phyloP scores from a whole-genome alignment of 768 basidiomycete species.

The Lanmaoa pseudosensibilis region DNA sequence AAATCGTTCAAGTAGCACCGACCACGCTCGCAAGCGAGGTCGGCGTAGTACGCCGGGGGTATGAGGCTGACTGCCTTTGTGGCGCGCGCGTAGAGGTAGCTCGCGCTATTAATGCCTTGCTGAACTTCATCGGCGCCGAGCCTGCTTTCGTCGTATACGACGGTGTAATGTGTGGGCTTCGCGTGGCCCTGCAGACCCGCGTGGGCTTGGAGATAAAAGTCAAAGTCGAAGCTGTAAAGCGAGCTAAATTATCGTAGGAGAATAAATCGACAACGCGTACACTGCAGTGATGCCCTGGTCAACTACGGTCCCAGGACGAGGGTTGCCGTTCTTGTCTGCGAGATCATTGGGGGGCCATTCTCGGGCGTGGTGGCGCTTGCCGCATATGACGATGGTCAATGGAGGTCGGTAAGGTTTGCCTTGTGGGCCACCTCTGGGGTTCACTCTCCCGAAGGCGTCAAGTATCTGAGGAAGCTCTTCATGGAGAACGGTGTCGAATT shows the following conservation, averaged over 20 bases:
- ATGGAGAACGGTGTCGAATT: conserved; percentile 60
- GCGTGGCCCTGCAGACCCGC: conserved; percentile 71
- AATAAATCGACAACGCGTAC: conserved; percentile 35
- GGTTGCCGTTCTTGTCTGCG: conserved; percentile 71
- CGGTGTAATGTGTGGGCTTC: conserved; percentile 74
- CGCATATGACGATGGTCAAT: conserved; percentile 76
- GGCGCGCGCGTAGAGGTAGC: conserved; percentile 79
- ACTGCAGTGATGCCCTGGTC: conserved; percentile 76
- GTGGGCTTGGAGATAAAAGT: conserved; percentile 74
- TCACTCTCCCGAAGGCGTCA: conserved; percentile 53
- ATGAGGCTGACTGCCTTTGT: conserved; percentile 83
- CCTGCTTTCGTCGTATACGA: conserved; percentile 74
- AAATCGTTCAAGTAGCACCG: conserved; percentile 75
- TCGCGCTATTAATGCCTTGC: conserved; percentile 63
- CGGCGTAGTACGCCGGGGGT: conserved; percentile 79
- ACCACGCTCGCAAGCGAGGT: conserved; percentile 80
- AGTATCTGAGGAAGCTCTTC: conserved; percentile 64
- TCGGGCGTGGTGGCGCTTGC: conserved; percentile 63
- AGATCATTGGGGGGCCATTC: conserved; percentile 55
- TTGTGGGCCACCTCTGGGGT: conserved; percentile 42
- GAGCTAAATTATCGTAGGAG: not conserved
- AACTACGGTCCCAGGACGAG: conserved; percentile 75
- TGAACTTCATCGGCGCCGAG: conserved; percentile 74
- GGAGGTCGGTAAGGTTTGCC: conserved; percentile 54
- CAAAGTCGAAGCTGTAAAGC: conserved; percentile 55